Evolutionary conservation across 495 filamentous ascomycete species (phyloP).

Genomic region (Annulohypoxylon nitens): DNA sequence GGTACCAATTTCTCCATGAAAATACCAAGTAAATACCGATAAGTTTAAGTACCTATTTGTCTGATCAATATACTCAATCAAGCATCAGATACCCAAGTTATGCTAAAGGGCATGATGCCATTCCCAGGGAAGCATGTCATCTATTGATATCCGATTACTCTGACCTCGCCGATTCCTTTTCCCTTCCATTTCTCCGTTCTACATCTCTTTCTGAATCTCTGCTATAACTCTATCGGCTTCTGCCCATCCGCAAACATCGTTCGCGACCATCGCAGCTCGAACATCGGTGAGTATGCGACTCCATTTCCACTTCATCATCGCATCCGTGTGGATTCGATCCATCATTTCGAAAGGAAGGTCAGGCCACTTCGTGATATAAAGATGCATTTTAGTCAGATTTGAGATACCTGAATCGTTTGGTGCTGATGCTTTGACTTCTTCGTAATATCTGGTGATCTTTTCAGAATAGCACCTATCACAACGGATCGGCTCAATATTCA

Average conservation of each 20-base stretch:
- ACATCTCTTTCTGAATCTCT: not conserved
- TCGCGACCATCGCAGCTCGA: not conserved
- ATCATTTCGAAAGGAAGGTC: not conserved
- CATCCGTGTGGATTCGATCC: not conserved
- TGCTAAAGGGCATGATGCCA: no score
- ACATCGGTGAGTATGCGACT: not conserved
- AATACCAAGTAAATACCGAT: no score
- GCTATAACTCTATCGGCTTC: not conserved
- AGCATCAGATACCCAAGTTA: no score
- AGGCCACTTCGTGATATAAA: not conserved
- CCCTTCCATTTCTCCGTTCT: not conserved
- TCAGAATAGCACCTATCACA: not conserved
- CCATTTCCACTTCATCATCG: slow-evolving; percentile 1
- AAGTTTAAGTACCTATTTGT: no score
- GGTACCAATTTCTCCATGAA: no score
- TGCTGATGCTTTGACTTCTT: not conserved
- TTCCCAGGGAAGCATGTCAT: no score
- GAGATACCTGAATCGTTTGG: not conserved
- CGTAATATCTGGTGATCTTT: not conserved
- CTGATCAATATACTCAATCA: no score
- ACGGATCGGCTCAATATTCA: not conserved
- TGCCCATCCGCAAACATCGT: not conserved
- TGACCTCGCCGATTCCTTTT: no score
- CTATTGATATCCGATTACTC: no score
- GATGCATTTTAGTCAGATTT: not conserved